Base-by-base conservation (phyloP, 257 asterid species). In the Lithospermum erythrorhizon region DNA sequence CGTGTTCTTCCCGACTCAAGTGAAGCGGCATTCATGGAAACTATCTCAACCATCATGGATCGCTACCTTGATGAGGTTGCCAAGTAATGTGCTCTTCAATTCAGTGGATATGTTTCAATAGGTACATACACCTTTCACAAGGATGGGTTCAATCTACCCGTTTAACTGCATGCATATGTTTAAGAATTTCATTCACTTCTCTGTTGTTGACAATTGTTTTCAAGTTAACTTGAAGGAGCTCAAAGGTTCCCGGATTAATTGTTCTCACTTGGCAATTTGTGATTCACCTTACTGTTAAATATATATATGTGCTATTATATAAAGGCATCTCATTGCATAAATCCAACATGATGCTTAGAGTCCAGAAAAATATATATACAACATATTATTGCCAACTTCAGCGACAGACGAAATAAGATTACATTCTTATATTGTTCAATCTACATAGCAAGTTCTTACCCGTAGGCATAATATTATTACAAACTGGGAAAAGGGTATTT, bases 11-110 rank as follows among this genome's bases (percentile, higher is more conserved):
- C 95, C 3, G 68, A 76, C 61, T 80, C 84, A 1, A 79, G 88
- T 61, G 96, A 90, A 78, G 84, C 72, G 48, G 78, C 86, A 14
- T 81, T 88, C 77, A 79, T 86, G 14, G 95, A 89, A 63, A 53
- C 83, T 22, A 76, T 88, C 57, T 79, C 95, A 18, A 18, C 21
- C 70, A 67, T 79, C 67, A 75, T 91, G 81, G 95, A 91, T 67
- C 78, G 75, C 27, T 74, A 27, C 72, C 84, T 88, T 4, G 80
- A 81, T 62, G 79, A 75, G 53, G 72, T 76, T 19, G 59, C 67
- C 14, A 76, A 70, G 69, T 60, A 22, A 32, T 23, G 61, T 29
- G 5, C 49, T 11, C 52, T 17, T 32, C 45, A 24, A 54, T 63
- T 63, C 20, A 8, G 79, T 69, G 64, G 63, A 70, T 70, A 70